These are phyloP conservation scores for Mortierella sp. DNA, from an alignment of 371 early-diverging fungal genomes.

Conservation along the genomic window DNA sequence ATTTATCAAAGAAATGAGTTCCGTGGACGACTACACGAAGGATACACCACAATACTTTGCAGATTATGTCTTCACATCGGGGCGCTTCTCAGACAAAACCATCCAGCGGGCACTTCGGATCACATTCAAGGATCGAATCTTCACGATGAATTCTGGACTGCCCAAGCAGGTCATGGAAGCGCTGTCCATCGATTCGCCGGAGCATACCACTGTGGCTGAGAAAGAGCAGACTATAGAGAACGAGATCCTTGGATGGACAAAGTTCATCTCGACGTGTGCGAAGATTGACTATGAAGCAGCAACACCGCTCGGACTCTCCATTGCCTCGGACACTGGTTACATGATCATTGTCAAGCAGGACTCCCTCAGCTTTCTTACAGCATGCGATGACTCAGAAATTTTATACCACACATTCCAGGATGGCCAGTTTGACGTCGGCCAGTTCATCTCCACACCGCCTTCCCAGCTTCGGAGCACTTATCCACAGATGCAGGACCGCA, in stretches of 20 bases:
- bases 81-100: slow-evolving; percentile 44
- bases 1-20: slow-evolving; percentile 41
- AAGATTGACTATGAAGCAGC: slow-evolving; percentile 43
- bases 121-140: slow-evolving; percentile 14
- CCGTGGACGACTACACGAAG: slow-evolving; percentile 31
- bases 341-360: slow-evolving; percentile 45
- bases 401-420: slow-evolving; percentile 48
- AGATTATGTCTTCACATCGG: slow-evolving; percentile 41
- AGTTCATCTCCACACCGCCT: slow-evolving; percentile 34
- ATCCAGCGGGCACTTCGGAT: slow-evolving; percentile 25
- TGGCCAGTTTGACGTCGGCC: slow-evolving; percentile 42
- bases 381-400: slow-evolving; percentile 50
- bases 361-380: slow-evolving; percentile 45
- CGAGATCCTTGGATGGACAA: slow-evolving; percentile 37
- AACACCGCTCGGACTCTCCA: slow-evolving; percentile 22
- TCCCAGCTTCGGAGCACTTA: slow-evolving; percentile 47
- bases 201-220: neutral
- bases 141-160: slow-evolving; percentile 16
- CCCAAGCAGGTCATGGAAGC: slow-evolving; percentile 18
- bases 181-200: slow-evolving; percentile 6
- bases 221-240: slow-evolving; percentile 13
- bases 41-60: slow-evolving; percentile 31
- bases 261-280: slow-evolving; percentile 45
- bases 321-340: slow-evolving; percentile 39
- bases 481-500: slow-evolving; percentile 25